Percentiles rank a stretch among this genome's conserved stretches.
These are phyloP conservation scores for Suillus subaureus DNA, from an alignment of 768 basidiomycete genomes.

Conservation along the genomic window DNA sequence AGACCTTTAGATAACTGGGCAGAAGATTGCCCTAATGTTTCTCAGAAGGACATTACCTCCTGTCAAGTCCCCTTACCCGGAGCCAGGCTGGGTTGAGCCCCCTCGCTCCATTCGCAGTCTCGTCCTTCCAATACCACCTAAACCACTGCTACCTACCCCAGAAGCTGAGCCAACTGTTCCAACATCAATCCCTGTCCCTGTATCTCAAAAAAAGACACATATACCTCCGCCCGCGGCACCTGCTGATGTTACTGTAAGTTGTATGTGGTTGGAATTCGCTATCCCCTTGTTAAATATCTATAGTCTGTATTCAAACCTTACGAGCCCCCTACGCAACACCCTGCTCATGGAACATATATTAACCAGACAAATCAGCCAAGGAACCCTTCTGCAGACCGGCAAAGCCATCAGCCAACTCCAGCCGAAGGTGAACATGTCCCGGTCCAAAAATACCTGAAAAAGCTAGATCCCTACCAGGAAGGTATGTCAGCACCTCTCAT, in stretches of 20 bases:
- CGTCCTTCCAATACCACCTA: conserved; percentile 22
- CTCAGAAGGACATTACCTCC: conserved; percentile 22
- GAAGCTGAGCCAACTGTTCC: not conserved
- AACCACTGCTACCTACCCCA: conserved; percentile 1
- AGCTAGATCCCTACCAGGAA: conserved; percentile 32
- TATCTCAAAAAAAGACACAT: not conserved
- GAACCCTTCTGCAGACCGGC: not conserved
- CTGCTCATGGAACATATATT: conserved; percentile 17
- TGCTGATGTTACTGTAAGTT: conserved; percentile 2
- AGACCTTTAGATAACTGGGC: conserved; percentile 28
- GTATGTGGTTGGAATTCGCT: not conserved
- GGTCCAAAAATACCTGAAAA: conserved; percentile 24
- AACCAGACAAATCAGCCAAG: not conserved
- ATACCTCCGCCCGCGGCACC: not conserved
- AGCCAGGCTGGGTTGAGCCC: conserved; percentile 24
- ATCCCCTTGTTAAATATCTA: not conserved
- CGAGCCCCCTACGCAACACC: conserved; percentile 25
- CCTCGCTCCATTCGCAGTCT: conserved; percentile 21
- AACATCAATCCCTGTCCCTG: not conserved
- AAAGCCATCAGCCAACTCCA: not conserved
- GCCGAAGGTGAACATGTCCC: not conserved
- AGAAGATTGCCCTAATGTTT: conserved; percentile 22
- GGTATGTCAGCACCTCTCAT: conserved; percentile 11
- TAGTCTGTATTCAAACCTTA: conserved; percentile 30
- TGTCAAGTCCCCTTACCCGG: conserved; percentile 28